These are phyloP conservation scores for Phytophthora cajani DNA, from an alignment of 352 stramenopile genomes.

Conservation along the genomic window DNA sequence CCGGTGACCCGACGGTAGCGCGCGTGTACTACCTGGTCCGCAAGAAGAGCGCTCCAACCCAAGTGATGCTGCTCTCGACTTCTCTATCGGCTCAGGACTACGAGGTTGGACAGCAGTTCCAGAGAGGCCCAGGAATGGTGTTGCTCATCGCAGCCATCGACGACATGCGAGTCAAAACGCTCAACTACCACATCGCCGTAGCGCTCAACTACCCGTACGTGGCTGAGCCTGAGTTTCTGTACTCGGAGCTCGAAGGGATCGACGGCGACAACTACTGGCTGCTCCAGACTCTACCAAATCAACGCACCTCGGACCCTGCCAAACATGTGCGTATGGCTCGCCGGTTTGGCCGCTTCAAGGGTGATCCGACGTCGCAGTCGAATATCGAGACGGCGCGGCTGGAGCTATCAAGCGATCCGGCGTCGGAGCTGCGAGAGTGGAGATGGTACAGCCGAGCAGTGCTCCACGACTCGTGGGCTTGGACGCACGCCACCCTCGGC, in stretches of 20 bases:
- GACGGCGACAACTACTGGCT: constrained; percentile 36
- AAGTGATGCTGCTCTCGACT: constrained; percentile 32
- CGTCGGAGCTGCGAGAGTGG: constrained; percentile 31
- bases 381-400: constrained; percentile 46
- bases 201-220: constrained; percentile 41
- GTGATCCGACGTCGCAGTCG: constrained; percentile 39
- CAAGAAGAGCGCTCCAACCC: constrained; percentile 12
- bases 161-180: constrained; percentile 22
- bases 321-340: constrained; percentile 39
- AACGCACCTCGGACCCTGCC: constrained; percentile 18
- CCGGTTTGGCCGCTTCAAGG: constrained; percentile 43
- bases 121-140: constrained; percentile 24
- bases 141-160: constrained; percentile 32
- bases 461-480: constrained; percentile 55
- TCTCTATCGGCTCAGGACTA: constrained; percentile 43
- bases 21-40: constrained; percentile 39
- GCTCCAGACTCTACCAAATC: constrained; percentile 12
- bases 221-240: constrained; percentile 23
- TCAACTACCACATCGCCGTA: constrained; percentile 35
- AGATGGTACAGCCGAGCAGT: constrained; percentile 38
- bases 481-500: constrained; percentile 44
- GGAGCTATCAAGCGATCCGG: constrained; percentile 28
- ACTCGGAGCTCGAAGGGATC: constrained; percentile 17
- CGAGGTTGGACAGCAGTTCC: constrained; percentile 24
- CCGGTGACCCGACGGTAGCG: constrained; percentile 21